These are phyloP conservation scores for Colletotrichum euphorbiae DNA, from an alignment of 2,329 filamentous ascomycete species.

Conservation along the genomic window DNA sequence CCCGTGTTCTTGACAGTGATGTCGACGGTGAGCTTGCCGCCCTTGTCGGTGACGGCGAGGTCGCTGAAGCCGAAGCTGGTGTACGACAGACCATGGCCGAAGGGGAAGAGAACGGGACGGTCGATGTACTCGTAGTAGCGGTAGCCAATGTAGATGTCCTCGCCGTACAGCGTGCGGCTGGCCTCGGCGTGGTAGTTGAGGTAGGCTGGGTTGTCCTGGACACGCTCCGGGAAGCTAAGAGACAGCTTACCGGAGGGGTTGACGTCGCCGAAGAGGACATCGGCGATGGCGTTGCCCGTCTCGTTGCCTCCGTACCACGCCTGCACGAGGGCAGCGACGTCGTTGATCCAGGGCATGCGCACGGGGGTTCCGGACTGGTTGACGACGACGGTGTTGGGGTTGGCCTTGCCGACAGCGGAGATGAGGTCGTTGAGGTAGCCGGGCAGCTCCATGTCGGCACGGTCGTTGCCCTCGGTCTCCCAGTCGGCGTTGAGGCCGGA, in stretches of 20 bases:
- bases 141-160: constrained; percentile 80
- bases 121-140: constrained; percentile 75
- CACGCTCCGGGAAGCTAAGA: constrained; percentile 72
- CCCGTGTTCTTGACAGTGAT: constrained; percentile 69
- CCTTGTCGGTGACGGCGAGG: constrained; percentile 52
- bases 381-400: constrained; percentile 74
- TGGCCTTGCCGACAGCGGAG: constrained; percentile 70
- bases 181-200: constrained; percentile 75
- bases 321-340: constrained; percentile 69
- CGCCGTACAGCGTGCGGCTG: constrained; percentile 74
- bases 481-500: constrained; percentile 79
- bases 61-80: constrained; percentile 69
- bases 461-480: constrained; percentile 79
- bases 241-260: constrained; percentile 81
- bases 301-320: constrained; percentile 86
- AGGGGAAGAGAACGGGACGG: constrained; percentile 71
- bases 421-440: constrained; percentile 76
- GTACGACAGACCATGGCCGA: constrained; percentile 79
- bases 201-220: constrained; percentile 77
- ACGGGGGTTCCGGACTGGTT: constrained; percentile 78
- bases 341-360: constrained; percentile 70
- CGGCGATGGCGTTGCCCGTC: constrained; percentile 78
- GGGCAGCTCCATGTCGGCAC: constrained; percentile 79
- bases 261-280: constrained; percentile 74
- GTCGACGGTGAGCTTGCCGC: constrained; percentile 58